phyloP scores from a whole-genome alignment of 176 grass and related monocot species.

The Aegilops speltoides region DNA sequence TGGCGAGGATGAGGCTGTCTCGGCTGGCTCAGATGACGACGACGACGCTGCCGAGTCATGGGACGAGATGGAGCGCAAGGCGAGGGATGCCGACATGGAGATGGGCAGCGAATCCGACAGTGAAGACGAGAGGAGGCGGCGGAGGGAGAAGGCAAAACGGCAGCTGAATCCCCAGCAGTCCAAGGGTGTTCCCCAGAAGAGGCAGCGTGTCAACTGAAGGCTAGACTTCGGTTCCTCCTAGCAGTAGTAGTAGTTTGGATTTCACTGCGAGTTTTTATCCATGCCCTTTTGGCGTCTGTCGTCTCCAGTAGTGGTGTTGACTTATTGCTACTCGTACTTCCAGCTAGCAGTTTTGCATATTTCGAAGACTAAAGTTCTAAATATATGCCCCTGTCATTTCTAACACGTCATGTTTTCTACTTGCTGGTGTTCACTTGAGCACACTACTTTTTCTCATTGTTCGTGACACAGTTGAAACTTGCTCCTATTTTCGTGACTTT shows the following conservation, averaged over 20 bases:
- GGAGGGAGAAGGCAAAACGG: background rate
- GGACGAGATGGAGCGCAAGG: constrained; percentile 26
- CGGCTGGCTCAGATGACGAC: background rate
- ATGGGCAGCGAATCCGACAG: constrained; percentile 6
- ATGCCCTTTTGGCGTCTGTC: background rate
- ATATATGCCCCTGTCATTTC: background rate
- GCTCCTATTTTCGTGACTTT: background rate
- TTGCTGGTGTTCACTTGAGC: background rate
- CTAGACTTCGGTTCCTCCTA: background rate
- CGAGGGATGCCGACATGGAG: constrained; percentile 25
- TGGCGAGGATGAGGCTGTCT: constrained; percentile 39
- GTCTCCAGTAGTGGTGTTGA: background rate
- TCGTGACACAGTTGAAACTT: background rate
- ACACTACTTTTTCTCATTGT: background rate
- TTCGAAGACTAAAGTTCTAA: background rate
- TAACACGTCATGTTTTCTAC: background rate
- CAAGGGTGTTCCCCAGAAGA: background rate
- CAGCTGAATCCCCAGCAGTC: background rate
- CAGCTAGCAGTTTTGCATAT: background rate
- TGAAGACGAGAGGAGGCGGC: background rate
- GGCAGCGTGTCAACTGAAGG: constrained; percentile 5
- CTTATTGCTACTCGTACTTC: background rate
- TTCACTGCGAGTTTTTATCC: background rate
- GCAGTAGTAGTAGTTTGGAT: background rate
- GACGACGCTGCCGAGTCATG: background rate